A percentile compares a stretch with the other conserved stretches of the same genome.
These are phyloP conservation scores for Colletotrichum acutatum DNA, from an alignment of 2,329 filamentous ascomycete species.

Conservation along the genomic window DNA sequence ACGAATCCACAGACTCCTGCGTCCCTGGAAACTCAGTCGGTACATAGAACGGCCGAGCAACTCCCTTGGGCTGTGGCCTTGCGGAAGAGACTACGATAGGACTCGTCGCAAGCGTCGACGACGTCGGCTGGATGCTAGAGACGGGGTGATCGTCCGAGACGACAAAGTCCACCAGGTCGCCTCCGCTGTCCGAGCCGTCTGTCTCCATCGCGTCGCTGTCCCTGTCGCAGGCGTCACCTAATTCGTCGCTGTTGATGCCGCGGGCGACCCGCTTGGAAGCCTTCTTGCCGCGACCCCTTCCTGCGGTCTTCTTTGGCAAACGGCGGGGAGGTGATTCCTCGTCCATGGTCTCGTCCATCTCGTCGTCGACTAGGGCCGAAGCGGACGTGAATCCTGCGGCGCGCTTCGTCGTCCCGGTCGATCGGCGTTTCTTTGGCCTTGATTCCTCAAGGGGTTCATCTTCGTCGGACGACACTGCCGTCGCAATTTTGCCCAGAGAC, in stretches of 20 bases:
- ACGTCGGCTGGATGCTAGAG: slow-evolving; percentile 46
- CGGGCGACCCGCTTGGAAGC: slow-evolving; percentile 25
- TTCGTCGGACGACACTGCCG: slow-evolving; percentile 16
- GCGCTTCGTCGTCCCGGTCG: slow-evolving; percentile 9
- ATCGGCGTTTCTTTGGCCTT: slow-evolving; percentile 30
- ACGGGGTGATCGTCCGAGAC: slow-evolving; percentile 57
- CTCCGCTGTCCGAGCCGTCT: slow-evolving; percentile 60
- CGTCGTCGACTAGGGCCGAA: slow-evolving; percentile 20
- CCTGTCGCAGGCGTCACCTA: slow-evolving; percentile 63
- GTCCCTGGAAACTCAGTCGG: slow-evolving; percentile 51
- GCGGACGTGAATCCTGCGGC: slow-evolving; percentile 6
- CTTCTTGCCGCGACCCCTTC: slow-evolving; percentile 33
- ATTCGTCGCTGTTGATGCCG: slow-evolving; percentile 57
- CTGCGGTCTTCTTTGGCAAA: slow-evolving; percentile 34
- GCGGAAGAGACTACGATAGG: slow-evolving; percentile 42
- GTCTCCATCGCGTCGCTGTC: slow-evolving; percentile 59
- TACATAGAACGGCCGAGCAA: slow-evolving; percentile 49
- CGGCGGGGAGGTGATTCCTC: slow-evolving; percentile 26
- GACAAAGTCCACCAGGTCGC: slow-evolving; percentile 67
- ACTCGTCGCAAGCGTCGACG: slow-evolving; percentile 37
- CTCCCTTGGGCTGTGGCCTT: slow-evolving; percentile 35
- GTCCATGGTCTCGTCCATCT: slow-evolving; percentile 37
- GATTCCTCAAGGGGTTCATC: slow-evolving; percentile 29
- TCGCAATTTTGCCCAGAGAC: background rate
- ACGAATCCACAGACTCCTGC: slow-evolving; percentile 49